Evolutionary conservation across 768 basidiomycete genomes (phyloP), one percentile per base, ranked within the genome.

Genomic region (Tricholomella constricta): DNA sequence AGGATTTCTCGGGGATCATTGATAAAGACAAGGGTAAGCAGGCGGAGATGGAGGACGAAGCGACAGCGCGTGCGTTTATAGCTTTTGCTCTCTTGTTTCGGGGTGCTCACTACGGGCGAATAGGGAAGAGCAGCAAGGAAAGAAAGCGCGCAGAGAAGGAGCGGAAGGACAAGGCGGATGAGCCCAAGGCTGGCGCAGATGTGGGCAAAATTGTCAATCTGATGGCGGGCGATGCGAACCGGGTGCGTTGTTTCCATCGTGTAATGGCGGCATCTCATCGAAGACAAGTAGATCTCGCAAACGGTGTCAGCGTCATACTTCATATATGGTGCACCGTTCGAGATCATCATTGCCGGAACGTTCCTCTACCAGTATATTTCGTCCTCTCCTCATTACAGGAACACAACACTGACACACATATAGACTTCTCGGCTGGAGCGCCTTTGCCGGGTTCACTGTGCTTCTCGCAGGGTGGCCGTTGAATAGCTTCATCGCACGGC

Each of bases 161-260:
- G 49, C 73, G 70, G 40, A 66, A 66, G 25, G 71, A 67, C 9
- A 74, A 70, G 59, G 74, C 70, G 15, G 76, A 79, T 40, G 78
- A 89, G 26, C 81, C 85, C 1, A 86, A 82, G 59, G 80, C 86
- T 0, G 89, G 91, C 14, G 94, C 94, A 7, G 89, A 93, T 65
- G 78, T 89, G 11, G 94, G 94, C 11, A 94, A 94, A 67, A 91
- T 95, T 47, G 90, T 94, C 49, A 91, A 92, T 58, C 70, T 94
- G 31, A 95, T 95, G 91, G 84, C 89, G 12, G 84, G 82, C 6
- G 90, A 92, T 64, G 84, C 85, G 2, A 87, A 85, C 62, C 71
- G 78, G 43, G 77, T 81, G 42, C 34, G 70, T 64, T 29, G 23
- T 14, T 25, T 14, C 27, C 4, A 38, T 19, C n/a, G 23, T 37